phyloP scores from a whole-genome alignment of 148 eudicot genomes.

The Amaranthus hypochondriacus region DNA sequence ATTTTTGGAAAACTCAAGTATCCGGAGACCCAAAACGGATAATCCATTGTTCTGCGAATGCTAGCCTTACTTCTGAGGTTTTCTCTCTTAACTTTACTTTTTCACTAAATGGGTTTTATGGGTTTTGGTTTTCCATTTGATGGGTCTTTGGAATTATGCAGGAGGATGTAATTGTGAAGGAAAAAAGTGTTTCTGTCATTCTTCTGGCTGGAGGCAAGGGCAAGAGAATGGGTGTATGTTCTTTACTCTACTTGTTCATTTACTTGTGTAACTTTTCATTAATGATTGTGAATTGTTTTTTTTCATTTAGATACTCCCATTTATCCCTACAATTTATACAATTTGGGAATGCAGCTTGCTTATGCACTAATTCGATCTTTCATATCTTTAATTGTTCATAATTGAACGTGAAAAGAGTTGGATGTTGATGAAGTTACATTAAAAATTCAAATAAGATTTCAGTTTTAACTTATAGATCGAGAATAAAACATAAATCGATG shows the following conservation, averaged over 20 bases:
- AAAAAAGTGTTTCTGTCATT: constrained; percentile 79
- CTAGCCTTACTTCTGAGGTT: constrained; percentile 16
- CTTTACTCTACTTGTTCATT: constrained; percentile 6
- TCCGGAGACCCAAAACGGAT: background rate
- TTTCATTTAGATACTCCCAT: background rate
- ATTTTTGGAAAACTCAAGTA: constrained; percentile 4
- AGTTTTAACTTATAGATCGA: no score
- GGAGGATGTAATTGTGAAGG: constrained; percentile 55
- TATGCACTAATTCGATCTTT: no score
- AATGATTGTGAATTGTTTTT: background rate
- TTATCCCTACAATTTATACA: no score
- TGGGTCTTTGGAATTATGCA: constrained; percentile 17
- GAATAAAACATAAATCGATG: no score
- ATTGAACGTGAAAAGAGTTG: background rate
- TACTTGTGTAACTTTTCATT: background rate
- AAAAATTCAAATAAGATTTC: background rate
- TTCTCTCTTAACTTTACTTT: background rate
- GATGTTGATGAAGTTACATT: background rate
- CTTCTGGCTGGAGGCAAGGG: constrained; percentile 96
- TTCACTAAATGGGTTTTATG: background rate
- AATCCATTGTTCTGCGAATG: constrained; percentile 18
- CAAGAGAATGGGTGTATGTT: constrained; percentile 86
- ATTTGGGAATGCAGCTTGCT: no score
- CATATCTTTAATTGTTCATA: background rate
- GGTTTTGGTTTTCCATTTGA: background rate